These are phyloP conservation scores for Panicum virgatum DNA, from an alignment of 202 grass and related monocot species.

Conservation along the genomic window DNA sequence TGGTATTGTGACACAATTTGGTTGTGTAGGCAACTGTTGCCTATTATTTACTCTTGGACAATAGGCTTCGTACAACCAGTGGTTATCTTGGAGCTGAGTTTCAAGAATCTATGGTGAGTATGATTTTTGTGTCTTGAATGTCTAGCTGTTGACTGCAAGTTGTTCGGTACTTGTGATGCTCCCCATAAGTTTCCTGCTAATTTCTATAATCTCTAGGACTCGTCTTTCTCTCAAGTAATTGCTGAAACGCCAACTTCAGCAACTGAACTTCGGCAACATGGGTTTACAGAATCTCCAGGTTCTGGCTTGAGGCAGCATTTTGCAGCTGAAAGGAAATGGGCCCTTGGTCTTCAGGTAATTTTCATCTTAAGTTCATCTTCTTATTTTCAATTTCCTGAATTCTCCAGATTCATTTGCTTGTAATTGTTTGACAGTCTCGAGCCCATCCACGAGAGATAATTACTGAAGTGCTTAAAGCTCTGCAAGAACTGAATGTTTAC, in stretches of 20 bases:
- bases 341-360: slow-evolving; percentile 94
- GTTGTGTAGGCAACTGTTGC: slow-evolving; percentile 82
- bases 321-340: slow-evolving; percentile 95
- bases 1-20: slow-evolving; percentile 22
- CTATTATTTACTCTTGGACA: slow-evolving; percentile 98
- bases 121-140: not conserved
- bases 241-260: slow-evolving; percentile 62
- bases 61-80: slow-evolving; percentile 86
- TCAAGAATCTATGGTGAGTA: slow-evolving; percentile 81
- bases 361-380: slow-evolving; percentile 5
- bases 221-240: slow-evolving; percentile 52
- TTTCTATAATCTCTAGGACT: slow-evolving; percentile 45
- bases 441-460: slow-evolving; percentile 99
- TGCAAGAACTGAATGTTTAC: slow-evolving; percentile 94
- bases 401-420: slow-evolving; percentile 6
- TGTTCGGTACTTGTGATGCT: slow-evolving; percentile 1
- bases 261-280: slow-evolving; percentile 47
- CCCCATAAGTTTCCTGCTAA: not conserved
- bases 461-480: slow-evolving; percentile 92
- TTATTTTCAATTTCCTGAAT: not conserved
- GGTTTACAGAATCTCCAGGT: slow-evolving; percentile 68
- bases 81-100: slow-evolving; percentile 97
- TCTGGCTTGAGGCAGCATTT: slow-evolving; percentile 67
- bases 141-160: not conserved
- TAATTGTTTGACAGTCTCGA: slow-evolving; percentile 71